Percentiles rank a stretch among this genome's conserved stretches.
Evolutionary conservation across 78 protist species (phyloP).

Genomic region (Tieghemostelium lacteum): DNA sequence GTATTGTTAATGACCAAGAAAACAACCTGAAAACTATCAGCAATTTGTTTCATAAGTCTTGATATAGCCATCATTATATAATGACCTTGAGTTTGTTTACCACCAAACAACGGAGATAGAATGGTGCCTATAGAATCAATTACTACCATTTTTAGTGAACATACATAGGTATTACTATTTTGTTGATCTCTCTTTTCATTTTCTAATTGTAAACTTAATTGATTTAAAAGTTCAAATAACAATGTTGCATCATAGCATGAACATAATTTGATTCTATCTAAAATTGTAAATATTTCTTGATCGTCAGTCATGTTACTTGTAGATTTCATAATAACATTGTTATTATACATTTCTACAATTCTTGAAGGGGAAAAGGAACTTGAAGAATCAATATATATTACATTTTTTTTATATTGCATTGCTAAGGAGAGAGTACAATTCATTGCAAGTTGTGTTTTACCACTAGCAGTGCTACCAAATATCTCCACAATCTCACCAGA

Average conservation of each 20-base stretch:
- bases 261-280: conserved; percentile 41
- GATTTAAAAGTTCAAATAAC: conserved; percentile 8
- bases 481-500: conserved; percentile 51
- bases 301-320: not conserved
- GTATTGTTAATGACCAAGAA: conserved; percentile 41
- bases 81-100: conserved; percentile 67
- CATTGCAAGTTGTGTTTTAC: conserved; percentile 57
- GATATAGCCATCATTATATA: conserved; percentile 52
- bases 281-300: not conserved
- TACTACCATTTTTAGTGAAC: conserved; percentile 24
- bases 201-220: not conserved
- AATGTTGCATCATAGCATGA: conserved; percentile 35
- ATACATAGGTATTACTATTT: not conserved
- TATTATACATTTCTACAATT: conserved; percentile 21
- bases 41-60: conserved; percentile 19
- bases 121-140: conserved; percentile 66
- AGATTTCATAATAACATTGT: no score
- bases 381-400: conserved; percentile 48
- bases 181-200: not conserved
- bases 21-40: conserved; percentile 16
- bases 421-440: not conserved
- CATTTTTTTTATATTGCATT: not conserved
- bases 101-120: conserved; percentile 37
- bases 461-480: conserved; percentile 23
- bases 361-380: conserved; percentile 30